Evolutionary conservation across 192 early-diverging fungal genomes (phyloP).

Genomic region (Rhizophlyctis rosea): DNA sequence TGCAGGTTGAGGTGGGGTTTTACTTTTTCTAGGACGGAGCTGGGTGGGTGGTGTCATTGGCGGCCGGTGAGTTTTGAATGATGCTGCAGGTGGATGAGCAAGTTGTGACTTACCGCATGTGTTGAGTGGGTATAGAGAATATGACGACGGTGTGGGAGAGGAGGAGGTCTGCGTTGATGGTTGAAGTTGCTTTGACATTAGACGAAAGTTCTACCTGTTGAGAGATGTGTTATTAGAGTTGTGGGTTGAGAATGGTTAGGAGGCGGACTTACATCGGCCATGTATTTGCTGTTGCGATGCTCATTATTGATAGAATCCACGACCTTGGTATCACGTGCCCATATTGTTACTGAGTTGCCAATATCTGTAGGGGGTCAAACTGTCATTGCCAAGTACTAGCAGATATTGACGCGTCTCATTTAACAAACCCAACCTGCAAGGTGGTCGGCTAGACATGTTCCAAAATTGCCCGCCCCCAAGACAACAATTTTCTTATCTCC

Average conservation of each 20-base stretch:
- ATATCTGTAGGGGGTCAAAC: slow-evolving; percentile 25
- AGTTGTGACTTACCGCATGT: slow-evolving; percentile 34
- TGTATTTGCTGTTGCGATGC: slow-evolving; percentile 44
- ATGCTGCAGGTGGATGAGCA: no score
- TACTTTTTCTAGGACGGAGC: slow-evolving; percentile 28
- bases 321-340: slow-evolving; percentile 35
- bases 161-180: slow-evolving; percentile 25
- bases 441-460: slow-evolving; percentile 53
- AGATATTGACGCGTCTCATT: no score
- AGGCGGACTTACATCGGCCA: slow-evolving; percentile 27
- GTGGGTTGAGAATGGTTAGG: neutral
- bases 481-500: slow-evolving; percentile 27
- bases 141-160: slow-evolving; percentile 35
- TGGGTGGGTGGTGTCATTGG: neutral
- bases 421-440: slow-evolving; percentile 40
- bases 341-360: slow-evolving; percentile 37
- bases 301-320: slow-evolving; percentile 39
- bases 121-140: slow-evolving; percentile 51
- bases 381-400: no score
- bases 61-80: no score
- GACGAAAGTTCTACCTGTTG: slow-evolving; percentile 21
- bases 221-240: no score
- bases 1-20: slow-evolving; percentile 30
- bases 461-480: slow-evolving; percentile 48
- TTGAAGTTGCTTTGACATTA: slow-evolving; percentile 36